Percentiles rank a stretch among this genome's conserved stretches.
These are phyloP conservation scores for Candida fluviatilis DNA, from an alignment of 805 yeast species.

Conservation along the genomic window DNA sequence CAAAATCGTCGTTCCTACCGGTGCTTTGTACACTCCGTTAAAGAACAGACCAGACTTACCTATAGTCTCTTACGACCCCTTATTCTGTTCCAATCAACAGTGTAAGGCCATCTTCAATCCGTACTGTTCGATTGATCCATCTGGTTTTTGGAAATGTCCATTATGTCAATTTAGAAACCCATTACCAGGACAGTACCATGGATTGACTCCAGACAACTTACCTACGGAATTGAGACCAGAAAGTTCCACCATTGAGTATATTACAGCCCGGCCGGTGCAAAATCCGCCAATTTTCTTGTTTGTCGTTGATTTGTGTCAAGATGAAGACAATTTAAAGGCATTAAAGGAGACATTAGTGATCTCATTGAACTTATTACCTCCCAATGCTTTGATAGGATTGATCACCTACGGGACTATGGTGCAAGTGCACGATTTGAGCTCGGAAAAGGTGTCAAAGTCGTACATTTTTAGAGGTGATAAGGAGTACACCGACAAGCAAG, in stretches of 20 bases:
- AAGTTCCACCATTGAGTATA: slow-evolving; percentile 80
- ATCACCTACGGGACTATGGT: slow-evolving; percentile 89
- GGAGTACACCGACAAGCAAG: slow-evolving; percentile 72
- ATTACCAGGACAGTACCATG: slow-evolving; percentile 78
- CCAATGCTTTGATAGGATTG: slow-evolving; percentile 83
- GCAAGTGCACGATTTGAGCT: slow-evolving; percentile 76
- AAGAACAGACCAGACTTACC: slow-evolving; percentile 73
- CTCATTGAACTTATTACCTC: slow-evolving; percentile 77
- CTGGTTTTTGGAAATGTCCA: slow-evolving; percentile 84
- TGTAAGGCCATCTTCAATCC: slow-evolving; percentile 90
- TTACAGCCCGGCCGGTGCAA: slow-evolving; percentile 73
- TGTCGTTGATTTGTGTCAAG: slow-evolving; percentile 87
- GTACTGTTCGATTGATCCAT: slow-evolving; percentile 73
- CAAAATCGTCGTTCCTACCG: slow-evolving; percentile 90
- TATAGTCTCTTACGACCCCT: slow-evolving; percentile 40
- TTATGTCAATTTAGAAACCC: slow-evolving; percentile 75
- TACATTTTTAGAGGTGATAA: slow-evolving; percentile 86
- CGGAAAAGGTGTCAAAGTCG: slow-evolving; percentile 64
- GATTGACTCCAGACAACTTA: slow-evolving; percentile 66
- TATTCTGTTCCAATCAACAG: slow-evolving; percentile 54
- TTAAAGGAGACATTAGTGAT: slow-evolving; percentile 76
- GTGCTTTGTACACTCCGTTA: slow-evolving; percentile 93
- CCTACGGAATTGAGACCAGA: slow-evolving; percentile 74
- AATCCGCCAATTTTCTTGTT: slow-evolving; percentile 84
- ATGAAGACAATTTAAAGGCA: slow-evolving; percentile 79